Evolutionary conservation across 2,329 filamentous ascomycete species (phyloP), one percentile per base, ranked within the genome.

Genomic region (Didymella segeticola): DNA sequence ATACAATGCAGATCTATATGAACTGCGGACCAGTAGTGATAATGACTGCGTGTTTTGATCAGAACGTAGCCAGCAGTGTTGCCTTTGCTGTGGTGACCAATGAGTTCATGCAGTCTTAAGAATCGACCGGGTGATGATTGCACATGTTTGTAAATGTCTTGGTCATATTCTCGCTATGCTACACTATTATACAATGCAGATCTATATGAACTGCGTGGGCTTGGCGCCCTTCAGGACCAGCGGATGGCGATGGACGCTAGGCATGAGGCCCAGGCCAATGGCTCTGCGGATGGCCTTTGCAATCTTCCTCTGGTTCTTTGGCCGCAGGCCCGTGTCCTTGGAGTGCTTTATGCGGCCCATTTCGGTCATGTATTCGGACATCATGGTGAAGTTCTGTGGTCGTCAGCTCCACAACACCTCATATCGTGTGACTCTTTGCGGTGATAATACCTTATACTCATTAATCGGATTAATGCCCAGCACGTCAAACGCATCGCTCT

Each of bases 231-330:
- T 73, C 50, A 73, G 31, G 22, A 73, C 70, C 56, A 73, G 39
- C 3, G 95, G 95, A 78, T 99, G 95, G 62, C 82, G 81, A 79
- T 99, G 90, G 49, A 96, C 89, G 73, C 88, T 96, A 20, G 95
- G 95, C 83, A 98, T 92, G 56, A 98, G 80, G 14, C 95, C 95
- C 70, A 97, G 83, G 1, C 93, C 95, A 67, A 98, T 88, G 17
- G 90, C 89, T 65, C 95, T 85, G 62, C 95, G 83, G 67, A 99
- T 89, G 47, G 96, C 93, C 81, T 96, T 97, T 58, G 93, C 90
- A 71, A 99, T 86, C 78, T 89, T 92, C 63, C 95, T 84, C 80
- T 99, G 95, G 80, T 98, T 98, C 62, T 90, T 89, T 2, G 90
- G 89, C 52, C 91, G 84, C 57, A 99, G 80, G 12, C 91, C 91